phyloP scores from a whole-genome alignment of 108 stramenopile species.

The Cyclostephanos invisitatus region DNA sequence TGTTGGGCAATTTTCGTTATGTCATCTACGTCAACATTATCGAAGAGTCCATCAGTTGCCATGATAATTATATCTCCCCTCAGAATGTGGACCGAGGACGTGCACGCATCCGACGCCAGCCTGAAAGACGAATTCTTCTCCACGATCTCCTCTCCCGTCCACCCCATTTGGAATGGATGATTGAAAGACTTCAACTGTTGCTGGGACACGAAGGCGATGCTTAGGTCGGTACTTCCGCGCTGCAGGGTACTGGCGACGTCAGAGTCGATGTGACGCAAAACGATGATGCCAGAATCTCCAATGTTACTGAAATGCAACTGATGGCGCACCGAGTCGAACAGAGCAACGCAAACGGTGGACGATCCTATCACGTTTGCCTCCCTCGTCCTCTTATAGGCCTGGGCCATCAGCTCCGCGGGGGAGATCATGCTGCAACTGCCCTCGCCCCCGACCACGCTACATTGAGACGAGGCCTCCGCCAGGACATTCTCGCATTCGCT shows the following conservation, averaged over 20 bases:
- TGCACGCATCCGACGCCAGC: constrained; percentile 84
- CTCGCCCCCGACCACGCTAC: constrained; percentile 39
- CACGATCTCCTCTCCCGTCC: constrained; percentile 76
- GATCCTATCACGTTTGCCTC: constrained; percentile 85
- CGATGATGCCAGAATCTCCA: constrained; percentile 94
- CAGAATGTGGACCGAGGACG: constrained; percentile 86
- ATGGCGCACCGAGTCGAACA: constrained; percentile 89
- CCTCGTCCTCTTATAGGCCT: constrained; percentile 80
- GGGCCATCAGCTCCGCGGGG: constrained; percentile 68
- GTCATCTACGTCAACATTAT: constrained; percentile 96
- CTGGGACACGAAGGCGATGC: constrained; percentile 92
- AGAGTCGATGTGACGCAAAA: constrained; percentile 93
- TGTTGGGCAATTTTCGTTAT: constrained; percentile 80
- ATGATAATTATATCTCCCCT: constrained; percentile 95
- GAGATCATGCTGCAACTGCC: constrained; percentile 61
- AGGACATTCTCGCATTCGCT: constrained; percentile 72
- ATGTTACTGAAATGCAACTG: constrained; percentile 94
- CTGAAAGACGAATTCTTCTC: constrained; percentile 81
- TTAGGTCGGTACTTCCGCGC: constrained; percentile 85
- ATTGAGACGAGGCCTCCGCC: constrained; percentile 48
- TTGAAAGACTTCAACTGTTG: constrained; percentile 96
- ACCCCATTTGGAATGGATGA: constrained; percentile 95
- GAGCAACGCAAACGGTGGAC: constrained; percentile 87
- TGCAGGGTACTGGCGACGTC: constrained; percentile 88
- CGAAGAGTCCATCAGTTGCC: constrained; percentile 96